Evolutionary conservation across 768 basidiomycete species (phyloP).

Genomic region (Suillus lakei): DNA sequence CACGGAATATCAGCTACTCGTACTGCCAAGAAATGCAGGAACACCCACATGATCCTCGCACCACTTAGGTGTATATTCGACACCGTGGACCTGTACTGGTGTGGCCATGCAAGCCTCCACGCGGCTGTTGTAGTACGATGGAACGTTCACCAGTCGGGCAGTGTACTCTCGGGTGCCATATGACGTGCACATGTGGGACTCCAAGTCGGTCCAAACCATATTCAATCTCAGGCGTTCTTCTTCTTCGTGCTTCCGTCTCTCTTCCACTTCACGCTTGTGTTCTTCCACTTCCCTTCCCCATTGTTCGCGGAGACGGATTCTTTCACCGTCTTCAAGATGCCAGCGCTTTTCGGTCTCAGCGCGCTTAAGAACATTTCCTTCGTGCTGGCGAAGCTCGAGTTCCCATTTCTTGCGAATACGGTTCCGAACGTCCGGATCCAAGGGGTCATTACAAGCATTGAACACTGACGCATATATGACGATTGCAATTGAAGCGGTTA

Average conservation of each 20-base stretch:
- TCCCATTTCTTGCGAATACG: conserved; percentile 25
- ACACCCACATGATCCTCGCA: conserved; percentile 29
- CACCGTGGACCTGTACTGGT: conserved; percentile 29
- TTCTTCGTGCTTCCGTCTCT: conserved; percentile 21
- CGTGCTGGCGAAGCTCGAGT: conserved; percentile 20
- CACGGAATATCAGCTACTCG: not conserved
- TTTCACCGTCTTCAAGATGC: conserved; percentile 21
- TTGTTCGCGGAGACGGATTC: no score
- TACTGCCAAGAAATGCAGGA: not conserved
- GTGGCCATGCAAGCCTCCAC: conserved; percentile 31
- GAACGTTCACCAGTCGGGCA: conserved; percentile 34
- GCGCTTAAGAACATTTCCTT: conserved; percentile 16
- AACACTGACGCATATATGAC: not conserved
- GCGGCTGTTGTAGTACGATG: conserved; percentile 21
- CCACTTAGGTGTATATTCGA: conserved; percentile 15
- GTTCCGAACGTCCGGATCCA: conserved; percentile 23
- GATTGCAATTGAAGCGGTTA: not conserved
- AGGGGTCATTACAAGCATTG: conserved; percentile 26
- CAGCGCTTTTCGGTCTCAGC: conserved; percentile 20
- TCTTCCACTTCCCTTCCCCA: conserved; percentile 22
- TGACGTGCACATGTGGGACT: conserved; percentile 28
- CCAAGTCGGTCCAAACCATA: conserved; percentile 28
- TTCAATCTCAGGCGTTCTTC: conserved; percentile 24
- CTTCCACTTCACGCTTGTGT: conserved; percentile 20
- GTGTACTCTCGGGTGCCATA: conserved; percentile 35